phyloP scores from a whole-genome alignment of 768 basidiomycete genomes.

The Suillus ampliporus region DNA sequence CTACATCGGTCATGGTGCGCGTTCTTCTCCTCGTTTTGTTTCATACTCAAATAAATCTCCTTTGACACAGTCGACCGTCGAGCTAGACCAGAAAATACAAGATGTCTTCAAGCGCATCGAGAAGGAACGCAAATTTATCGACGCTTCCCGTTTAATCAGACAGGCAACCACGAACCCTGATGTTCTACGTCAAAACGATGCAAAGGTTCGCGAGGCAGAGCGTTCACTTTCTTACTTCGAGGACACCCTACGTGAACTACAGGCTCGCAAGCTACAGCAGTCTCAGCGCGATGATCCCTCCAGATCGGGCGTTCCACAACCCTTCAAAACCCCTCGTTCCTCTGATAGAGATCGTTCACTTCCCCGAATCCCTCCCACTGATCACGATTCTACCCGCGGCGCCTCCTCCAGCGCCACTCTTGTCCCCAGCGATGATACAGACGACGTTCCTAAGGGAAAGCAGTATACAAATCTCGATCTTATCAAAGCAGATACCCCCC shows the following conservation, averaged over 20 bases:
- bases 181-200: conserved; percentile 80
- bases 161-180: conserved; percentile 87
- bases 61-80: conserved; percentile 38
- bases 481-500: conserved; percentile 96
- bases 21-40: conserved; percentile 18
- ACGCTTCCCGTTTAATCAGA: conserved; percentile 78
- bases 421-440: conserved; percentile 41
- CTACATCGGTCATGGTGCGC: conserved; percentile 42
- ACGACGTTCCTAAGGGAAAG: conserved; percentile 55
- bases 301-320: conserved; percentile 50
- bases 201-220: conserved; percentile 87
- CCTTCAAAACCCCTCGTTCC: conserved; percentile 23
- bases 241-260: conserved; percentile 81
- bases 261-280: conserved; percentile 73
- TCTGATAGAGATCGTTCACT: conserved; percentile 41
- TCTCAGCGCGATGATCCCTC: conserved; percentile 59
- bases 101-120: conserved; percentile 89
- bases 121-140: conserved; percentile 91
- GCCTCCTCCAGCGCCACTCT: conserved; percentile 47
- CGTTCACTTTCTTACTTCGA: conserved; percentile 87
- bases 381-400: conserved; percentile 42
- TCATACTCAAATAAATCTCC: conserved; percentile 12
- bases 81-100: conserved; percentile 93
- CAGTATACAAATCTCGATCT: conserved; percentile 88
- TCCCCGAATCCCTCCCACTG: conserved; percentile 58